Conservation (phyloP, 306 rosid genomes). For the Quillaja saponaria region DNA sequence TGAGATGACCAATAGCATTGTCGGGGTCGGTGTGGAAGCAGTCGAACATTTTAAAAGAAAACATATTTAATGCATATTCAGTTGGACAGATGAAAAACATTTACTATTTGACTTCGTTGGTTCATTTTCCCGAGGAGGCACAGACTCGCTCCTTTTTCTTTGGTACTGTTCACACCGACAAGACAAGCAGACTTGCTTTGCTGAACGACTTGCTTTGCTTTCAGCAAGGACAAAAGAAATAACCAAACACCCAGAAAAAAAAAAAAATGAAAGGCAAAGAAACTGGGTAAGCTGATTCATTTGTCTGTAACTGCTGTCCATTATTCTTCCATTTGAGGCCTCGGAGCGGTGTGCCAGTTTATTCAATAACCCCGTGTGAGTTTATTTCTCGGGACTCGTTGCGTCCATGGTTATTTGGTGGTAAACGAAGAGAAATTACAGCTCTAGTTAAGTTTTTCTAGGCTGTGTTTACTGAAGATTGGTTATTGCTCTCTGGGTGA, state of each 20-base stretch:
- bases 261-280: not conserved
- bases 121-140: no score
- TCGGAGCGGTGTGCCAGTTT: not conserved
- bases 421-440: constrained; percentile 27
- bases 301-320: not conserved
- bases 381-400: not conserved
- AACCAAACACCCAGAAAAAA: not conserved
- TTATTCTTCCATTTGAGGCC: not conserved
- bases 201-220: constrained; percentile 22
- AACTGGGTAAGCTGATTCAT: not conserved
- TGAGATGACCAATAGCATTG: not conserved
- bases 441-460: constrained; percentile 18
- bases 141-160: no score
- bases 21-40: not conserved
- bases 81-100: no score
- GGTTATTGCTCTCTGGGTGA: constrained; percentile 30
- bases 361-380: no score
- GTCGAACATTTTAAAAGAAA: no score
- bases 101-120: not conserved
- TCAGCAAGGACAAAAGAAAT: constrained; percentile 11
- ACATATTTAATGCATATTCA: no score
- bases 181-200: no score
- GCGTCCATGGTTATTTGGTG: constrained; percentile 14
- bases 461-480: constrained; percentile 21
- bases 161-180: no score